These are phyloP conservation scores for Vitis hybrid DNA, from an alignment of 177 flowering plant species.

Conservation along the genomic window DNA sequence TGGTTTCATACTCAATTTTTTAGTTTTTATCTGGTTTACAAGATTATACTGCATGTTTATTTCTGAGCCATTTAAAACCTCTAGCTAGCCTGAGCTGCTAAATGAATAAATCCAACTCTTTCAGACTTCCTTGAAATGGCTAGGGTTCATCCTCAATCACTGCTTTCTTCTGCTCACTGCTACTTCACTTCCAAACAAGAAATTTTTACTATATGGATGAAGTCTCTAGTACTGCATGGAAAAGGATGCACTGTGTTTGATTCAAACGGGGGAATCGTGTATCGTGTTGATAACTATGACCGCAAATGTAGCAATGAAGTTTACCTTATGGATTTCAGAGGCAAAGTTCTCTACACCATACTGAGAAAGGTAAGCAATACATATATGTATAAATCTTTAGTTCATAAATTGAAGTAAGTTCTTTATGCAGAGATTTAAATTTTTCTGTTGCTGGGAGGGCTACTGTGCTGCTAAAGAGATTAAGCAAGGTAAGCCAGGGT, in stretches of 20 bases:
- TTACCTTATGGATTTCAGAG: slow-evolving; percentile 32
- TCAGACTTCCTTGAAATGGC: neutral
- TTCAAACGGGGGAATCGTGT: slow-evolving; percentile 29
- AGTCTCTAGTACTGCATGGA: slow-evolving; percentile 30
- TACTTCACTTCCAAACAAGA: slow-evolving; percentile 27
- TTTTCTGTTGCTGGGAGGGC: slow-evolving; percentile 35
- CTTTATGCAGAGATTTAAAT: slow-evolving; percentile 26
- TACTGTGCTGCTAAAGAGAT: slow-evolving; percentile 12
- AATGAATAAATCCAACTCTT: too few species aligned
- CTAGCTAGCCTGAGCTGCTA: too few species aligned
- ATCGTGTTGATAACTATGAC: slow-evolving; percentile 38
- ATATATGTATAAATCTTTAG: neutral
- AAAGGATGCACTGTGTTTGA: slow-evolving; percentile 45
- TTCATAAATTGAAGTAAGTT: neutral
- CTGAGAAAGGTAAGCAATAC: slow-evolving; percentile 28
- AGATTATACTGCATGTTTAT: too few species aligned
- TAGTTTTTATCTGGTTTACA: too few species aligned
- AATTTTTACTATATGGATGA: slow-evolving; percentile 45
- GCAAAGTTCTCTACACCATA: slow-evolving; percentile 31
- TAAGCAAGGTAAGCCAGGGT: slow-evolving; percentile 18
- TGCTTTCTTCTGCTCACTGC: slow-evolving; percentile 11
- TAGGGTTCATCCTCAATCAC: slow-evolving; percentile 10
- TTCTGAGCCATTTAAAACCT: too few species aligned
- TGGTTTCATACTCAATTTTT: too few species aligned
- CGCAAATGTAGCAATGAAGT: slow-evolving; percentile 22